Base-by-base conservation (phyloP, 805 yeast species). In the Ogataea corticis region DNA sequence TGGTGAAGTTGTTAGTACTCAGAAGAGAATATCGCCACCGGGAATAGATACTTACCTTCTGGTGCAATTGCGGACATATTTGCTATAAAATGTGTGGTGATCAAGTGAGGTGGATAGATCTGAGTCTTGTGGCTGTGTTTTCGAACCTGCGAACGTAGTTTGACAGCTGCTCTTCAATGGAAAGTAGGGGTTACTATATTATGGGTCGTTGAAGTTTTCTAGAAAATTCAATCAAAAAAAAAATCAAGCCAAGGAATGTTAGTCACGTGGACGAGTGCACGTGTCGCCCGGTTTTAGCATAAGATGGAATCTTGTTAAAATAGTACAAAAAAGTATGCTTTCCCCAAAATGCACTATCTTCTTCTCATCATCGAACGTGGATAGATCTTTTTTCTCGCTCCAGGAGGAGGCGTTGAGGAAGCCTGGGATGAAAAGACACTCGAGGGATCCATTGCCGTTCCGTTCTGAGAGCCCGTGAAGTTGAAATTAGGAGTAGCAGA, bases 401-500 rank as follows among this genome's bases (percentile, higher is more conserved):
- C 46, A 4, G 54, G 56, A 10, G 59, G 59, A 12, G 59, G 56
- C 4, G 57, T 51, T 14, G 53, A 37, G 11, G 55, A 38, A 19
- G 63, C 56, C 3, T 56, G 54, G 3, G 56, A 45, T 12, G 55
- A 54, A 42, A 63, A 62, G 14, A 61, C 47, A 3, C 63, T 41
- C 2, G 65, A 49, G 2, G 67, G 67, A 44, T 59, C 69, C 34
- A 59, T 48, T 10, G 41, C 42, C 7, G 51, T 38, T 2, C 55
- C 48, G n/a, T 50, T 45, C 23, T 50, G 46, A 16, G 54, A 50
- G 9, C 68, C 68, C 2, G 66, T 51, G 45, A 65, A 65, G 40
- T 65, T 61, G 52, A 65, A 55, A 46, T 54, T 60, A 15, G 69
- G 69, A 4, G 67, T 59, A 2, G 63, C 54, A 3, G 65, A 52